Evolutionary conservation across 352 stramenopile genomes (phyloP), one percentile per base, ranked within the genome.

Genomic region (Phytophthora niederhauseri): DNA sequence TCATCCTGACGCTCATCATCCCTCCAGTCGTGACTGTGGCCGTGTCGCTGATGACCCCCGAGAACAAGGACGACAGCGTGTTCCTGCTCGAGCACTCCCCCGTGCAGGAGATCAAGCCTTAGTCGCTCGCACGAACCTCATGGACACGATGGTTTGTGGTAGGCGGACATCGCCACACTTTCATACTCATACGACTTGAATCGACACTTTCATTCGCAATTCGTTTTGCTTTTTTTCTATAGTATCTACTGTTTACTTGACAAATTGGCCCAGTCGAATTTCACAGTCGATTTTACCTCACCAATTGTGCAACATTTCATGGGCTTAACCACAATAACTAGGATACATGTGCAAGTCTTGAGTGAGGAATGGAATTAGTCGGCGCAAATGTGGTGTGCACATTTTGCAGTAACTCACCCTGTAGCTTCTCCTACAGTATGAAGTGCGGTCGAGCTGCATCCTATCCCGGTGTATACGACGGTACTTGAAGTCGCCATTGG

Each of bases 1-100:
- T 91, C 75, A 85, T 91, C 58, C 56, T 88, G 31, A 74, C 77
- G 46, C 69, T 89, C 17, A 52, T 89, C 41, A 67, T 89, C 20
- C 82, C 82, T 26, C 72, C 73, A 15, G 48, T 72, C 8, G 73
- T 73, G n/a, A 91, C 82, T 5, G 51, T 89, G 46, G 73, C n/a
- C 12, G 71, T 87, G 34, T 89, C 82, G 67, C 61, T 91, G 38
- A 56, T 69, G 41, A 46, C 80, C 46, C 72, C 76, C 11, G 30
- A 43, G 9, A 20, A 15, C 12, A 57, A 43, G 45, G 63, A 63
- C n/a, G 45, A 45, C 28, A 52, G 38, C 48, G 26, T 24, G 8
- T 70, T 64, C 63, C 34, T 70, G 63, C 54, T 70, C 1, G 45
- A 58, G 14, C 63, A 57, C 46, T 70, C 63, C 2, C 63, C 63